These are phyloP conservation scores for Gamarada debralockiae DNA, from an alignment of 495 filamentous ascomycete species.

Conservation along the genomic window DNA sequence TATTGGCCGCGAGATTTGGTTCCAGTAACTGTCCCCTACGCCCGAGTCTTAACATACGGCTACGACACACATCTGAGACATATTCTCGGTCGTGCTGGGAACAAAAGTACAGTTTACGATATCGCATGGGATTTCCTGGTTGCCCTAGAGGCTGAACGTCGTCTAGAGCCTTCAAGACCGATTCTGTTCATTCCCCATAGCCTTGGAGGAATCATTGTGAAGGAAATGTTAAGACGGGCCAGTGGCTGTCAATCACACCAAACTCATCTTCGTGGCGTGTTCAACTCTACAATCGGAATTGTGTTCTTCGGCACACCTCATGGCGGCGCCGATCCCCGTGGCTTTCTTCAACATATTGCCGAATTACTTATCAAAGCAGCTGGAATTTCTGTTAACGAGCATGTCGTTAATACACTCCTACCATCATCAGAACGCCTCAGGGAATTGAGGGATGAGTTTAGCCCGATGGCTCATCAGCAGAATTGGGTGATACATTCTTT, in stretches of 20 bases:
- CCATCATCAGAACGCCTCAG: conserved; percentile 21
- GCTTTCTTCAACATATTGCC: conserved; percentile 10
- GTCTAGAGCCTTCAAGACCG: neutral
- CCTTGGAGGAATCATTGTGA: conserved; percentile 17
- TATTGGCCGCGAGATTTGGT: conserved; percentile 24
- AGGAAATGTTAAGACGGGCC: conserved; percentile 5
- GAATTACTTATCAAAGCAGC: conserved; percentile 13
- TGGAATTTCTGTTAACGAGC: conserved; percentile 15
- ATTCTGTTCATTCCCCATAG: conserved; percentile 21
- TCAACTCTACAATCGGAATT: conserved; percentile 29
- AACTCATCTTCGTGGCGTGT: conserved; percentile 29
- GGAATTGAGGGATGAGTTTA: conserved; percentile 23
- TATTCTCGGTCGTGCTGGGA: conserved; percentile 17
- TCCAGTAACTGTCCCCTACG: conserved; percentile 19
- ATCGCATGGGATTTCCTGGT: conserved; percentile 15
- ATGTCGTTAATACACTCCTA: conserved; percentile 19
- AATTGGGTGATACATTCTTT: conserved; percentile 23
- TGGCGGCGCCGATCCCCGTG: conserved; percentile 25
- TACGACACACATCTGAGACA: conserved; percentile 29
- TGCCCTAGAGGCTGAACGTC: conserved; percentile 9
- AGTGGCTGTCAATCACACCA: neutral
- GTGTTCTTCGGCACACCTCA: conserved; percentile 42
- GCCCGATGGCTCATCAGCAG: conserved; percentile 17
- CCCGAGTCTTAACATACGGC: conserved; percentile 29
- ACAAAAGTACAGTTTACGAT: conserved; percentile 17